These are phyloP conservation scores for Skeletonema marinoi DNA, from an alignment of 108 stramenopile species.

Conservation along the genomic window DNA sequence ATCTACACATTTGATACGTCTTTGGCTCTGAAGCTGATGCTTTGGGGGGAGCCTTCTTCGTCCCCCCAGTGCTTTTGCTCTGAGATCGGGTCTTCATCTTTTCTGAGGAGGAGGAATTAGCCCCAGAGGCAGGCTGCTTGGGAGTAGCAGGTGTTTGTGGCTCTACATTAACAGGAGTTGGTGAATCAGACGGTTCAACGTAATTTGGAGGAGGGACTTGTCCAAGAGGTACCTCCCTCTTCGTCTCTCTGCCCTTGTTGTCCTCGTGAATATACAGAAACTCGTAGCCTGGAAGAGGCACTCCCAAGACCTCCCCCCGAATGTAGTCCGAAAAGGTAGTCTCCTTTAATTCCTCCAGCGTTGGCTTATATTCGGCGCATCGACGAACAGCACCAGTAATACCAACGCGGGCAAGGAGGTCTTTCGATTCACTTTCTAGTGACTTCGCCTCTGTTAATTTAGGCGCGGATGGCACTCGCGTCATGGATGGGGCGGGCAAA, in stretches of 20 bases:
- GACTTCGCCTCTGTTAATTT: slow-evolving; percentile 36
- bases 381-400: slow-evolving; percentile 28
- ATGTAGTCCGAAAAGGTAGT: slow-evolving; percentile 77
- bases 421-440: slow-evolving; percentile 31
- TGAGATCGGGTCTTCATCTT: slow-evolving; percentile 24
- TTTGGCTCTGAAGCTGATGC: slow-evolving; percentile 11
- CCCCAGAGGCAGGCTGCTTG: not conserved
- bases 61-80: not conserved
- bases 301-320: slow-evolving; percentile 59
- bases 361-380: slow-evolving; percentile 59
- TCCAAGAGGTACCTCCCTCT: slow-evolving; percentile 17
- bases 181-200: not conserved
- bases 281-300: slow-evolving; percentile 54
- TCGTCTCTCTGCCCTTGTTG: slow-evolving; percentile 24
- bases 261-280: slow-evolving; percentile 46
- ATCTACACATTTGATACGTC: slow-evolving; percentile 50
- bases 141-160: not conserved
- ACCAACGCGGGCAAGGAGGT: slow-evolving; percentile 21
- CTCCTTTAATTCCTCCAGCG: slow-evolving; percentile 62
- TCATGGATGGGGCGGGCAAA: slow-evolving; percentile 2
- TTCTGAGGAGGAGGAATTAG: not conserved
- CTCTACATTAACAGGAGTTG: not conserved
- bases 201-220: slow-evolving; percentile 4
- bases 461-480: not conserved
- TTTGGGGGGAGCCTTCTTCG: slow-evolving; percentile 18